A percentile compares a stretch with the other conserved stretches of the same genome.
Conservation (phyloP, 73 alveolate genomes). For the Tetrahymena malaccensis region DNA sequence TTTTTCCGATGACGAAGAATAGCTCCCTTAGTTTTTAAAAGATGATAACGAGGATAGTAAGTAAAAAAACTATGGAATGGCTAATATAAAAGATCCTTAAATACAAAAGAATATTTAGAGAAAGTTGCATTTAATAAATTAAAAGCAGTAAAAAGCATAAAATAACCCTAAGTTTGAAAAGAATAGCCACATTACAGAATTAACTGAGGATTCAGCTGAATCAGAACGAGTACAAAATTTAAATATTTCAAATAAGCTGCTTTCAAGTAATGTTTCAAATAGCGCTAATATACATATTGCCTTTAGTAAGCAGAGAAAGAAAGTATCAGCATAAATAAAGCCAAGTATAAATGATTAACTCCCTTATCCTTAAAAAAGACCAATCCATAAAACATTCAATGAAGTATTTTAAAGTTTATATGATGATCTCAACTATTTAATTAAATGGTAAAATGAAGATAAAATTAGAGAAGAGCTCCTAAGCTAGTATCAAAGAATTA, state of each 20-base stretch:
- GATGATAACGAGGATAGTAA: background rate
- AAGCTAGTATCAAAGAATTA: background rate
- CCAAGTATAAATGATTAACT: background rate
- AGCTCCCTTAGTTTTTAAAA: background rate
- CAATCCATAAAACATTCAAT: background rate
- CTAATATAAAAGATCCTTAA: background rate
- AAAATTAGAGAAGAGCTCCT: background rate
- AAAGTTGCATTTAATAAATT: background rate
- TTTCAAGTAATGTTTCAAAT: background rate
- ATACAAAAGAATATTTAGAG: background rate
- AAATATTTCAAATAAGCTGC: background rate
- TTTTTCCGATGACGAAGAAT: background rate
- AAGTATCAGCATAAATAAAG: background rate
- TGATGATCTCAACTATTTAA: background rate
- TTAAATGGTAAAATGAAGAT: background rate
- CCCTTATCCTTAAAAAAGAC: background rate
- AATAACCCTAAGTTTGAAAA: background rate
- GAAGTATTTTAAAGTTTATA: background rate
- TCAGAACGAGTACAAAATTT: background rate
- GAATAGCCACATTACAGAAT: background rate
- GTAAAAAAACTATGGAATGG: background rate
- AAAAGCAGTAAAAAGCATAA: background rate
- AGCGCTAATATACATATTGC: background rate
- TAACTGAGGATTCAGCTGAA: background rate
- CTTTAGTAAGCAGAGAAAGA: background rate